Base-by-base conservation (phyloP, 805 yeast genomes). In the Candida khao-thaluensis region DNA sequence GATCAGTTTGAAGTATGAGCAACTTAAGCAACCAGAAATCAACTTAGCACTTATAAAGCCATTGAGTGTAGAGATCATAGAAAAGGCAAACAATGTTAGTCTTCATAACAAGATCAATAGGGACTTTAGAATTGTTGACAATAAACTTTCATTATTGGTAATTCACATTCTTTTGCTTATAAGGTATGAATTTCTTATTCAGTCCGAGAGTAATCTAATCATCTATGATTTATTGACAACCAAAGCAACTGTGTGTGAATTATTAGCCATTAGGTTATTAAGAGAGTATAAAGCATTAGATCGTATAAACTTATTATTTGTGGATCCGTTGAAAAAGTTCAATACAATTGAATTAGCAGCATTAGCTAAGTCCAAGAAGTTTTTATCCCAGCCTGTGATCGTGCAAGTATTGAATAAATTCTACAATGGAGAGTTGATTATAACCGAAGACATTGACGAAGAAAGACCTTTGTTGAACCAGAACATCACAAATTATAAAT, bases 291-390 rank as follows among this genome's bases (percentile, higher is more conserved):
- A 61, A 30, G 60, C 68, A 2, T 58, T 54, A 22, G 70, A 66
- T 39, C 52, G 78, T 30, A 70, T 76, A 28, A 66, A 71, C 45
- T 57, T 71, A 20, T 52, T 77, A 12, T 74, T 76, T 50, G 49
- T 59, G 7, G 69, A 67, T 35, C 81, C 82, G 0, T 53, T 76
- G 51, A 62, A 64, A 2, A 61, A 61, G 17, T 74, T 57, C 59
- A 78, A 46, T 34, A 71, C 80, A 0, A 52, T 77, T 29, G 82
- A 77, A 49, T 56, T 77, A 35, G 72, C 77, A 7, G 70, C 76
- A 34, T 63, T 73, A 28, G 66, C 77, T n/a, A 72, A 72, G 40
- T 72, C 81, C 2, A 77, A 76, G 48, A 60, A 61, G 46, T 69
- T 77, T 43, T 55, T 77, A 33, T 68, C 78, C 3, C 79, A 76